phyloP scores from a whole-genome alignment of 148 eudicot genomes.

The Rheum nobile region DNA sequence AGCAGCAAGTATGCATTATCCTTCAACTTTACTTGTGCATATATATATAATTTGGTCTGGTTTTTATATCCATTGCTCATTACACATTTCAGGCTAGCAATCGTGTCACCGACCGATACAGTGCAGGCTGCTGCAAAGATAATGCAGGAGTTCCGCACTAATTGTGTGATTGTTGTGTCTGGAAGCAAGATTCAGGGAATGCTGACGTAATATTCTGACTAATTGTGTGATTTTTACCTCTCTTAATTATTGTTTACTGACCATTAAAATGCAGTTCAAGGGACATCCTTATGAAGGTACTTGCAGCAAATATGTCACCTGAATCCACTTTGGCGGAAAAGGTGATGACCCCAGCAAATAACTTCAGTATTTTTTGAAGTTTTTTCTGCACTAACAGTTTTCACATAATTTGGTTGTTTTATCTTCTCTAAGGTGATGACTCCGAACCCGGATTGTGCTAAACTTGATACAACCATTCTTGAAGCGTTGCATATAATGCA shows the following conservation, averaged over 20 bases:
- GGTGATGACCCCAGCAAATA: constrained; percentile 41
- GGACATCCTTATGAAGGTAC: constrained; percentile 90
- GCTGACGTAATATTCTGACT: constrained; percentile 58
- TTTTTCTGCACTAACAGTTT: neutral
- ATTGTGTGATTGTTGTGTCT: constrained; percentile 52
- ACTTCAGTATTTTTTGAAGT: neutral
- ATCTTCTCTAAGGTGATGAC: constrained; percentile 81
- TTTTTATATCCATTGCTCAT: neutral
- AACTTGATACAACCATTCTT: constrained; percentile 73
- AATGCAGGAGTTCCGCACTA: constrained; percentile 68
- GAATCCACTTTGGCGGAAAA: constrained; percentile 76
- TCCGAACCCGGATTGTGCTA: constrained; percentile 73
- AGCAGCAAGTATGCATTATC: constrained; percentile 44
- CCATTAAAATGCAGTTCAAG: constrained; percentile 48
- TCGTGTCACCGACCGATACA: constrained; percentile 74
- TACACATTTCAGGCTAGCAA: constrained; percentile 45
- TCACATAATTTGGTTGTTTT: neutral
- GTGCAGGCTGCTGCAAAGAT: constrained; percentile 72
- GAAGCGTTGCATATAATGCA: constrained; percentile 94
- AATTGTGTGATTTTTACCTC: too few species aligned
- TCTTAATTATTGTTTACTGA: neutral
- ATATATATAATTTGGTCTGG: neutral
- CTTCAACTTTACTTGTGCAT: constrained; percentile 1
- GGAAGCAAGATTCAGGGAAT: constrained; percentile 74
- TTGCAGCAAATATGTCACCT: constrained; percentile 82